phyloP scores from a whole-genome alignment of 2,329 filamentous ascomycete species.

The Aspergillus hortae region DNA sequence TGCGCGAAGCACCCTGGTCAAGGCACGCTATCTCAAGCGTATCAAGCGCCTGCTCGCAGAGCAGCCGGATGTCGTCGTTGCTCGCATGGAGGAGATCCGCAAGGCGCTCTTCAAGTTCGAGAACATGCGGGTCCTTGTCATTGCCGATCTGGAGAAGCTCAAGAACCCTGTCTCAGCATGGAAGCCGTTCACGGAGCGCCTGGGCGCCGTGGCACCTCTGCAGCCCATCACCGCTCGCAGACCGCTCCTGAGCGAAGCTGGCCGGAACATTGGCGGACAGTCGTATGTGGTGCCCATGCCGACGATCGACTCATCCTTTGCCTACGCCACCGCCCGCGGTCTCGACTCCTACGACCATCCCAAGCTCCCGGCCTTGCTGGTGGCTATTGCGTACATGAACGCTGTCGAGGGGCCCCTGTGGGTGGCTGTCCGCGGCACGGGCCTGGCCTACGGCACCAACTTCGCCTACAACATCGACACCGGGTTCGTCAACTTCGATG shows the following conservation, averaged over 20 bases:
- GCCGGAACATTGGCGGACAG: conserved; percentile 68
- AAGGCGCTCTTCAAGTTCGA: conserved; percentile 73
- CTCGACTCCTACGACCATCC: conserved; percentile 73
- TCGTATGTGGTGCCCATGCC: conserved; percentile 85
- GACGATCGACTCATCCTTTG: conserved; percentile 88
- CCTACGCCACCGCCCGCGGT: conserved; percentile 70
- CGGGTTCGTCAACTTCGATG: conserved; percentile 76
- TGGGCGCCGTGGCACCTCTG: conserved; percentile 55
- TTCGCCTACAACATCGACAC: conserved; percentile 75
- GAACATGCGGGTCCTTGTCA: conserved; percentile 82
- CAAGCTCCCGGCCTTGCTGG: conserved; percentile 75
- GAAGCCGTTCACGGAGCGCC: conserved; percentile 58
- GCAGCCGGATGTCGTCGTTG: conserved; percentile 71
- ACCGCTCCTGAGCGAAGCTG: conserved; percentile 71
- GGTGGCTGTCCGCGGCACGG: conserved; percentile 87
- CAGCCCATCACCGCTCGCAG: conserved; percentile 67
- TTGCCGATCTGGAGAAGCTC: conserved; percentile 74
- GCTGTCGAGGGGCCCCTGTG: conserved; percentile 91
- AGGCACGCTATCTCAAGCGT: conserved; percentile 80
- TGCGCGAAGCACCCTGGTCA: conserved; percentile 78
- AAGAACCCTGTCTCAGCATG: conserved; percentile 73
- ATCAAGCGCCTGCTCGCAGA: conserved; percentile 75
- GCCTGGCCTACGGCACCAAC: conserved; percentile 83
- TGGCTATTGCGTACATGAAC: conserved; percentile 87
- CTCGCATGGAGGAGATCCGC: conserved; percentile 73